A percentile compares a stretch with the other conserved stretches of the same genome.
Conservation (phyloP, 495 filamentous ascomycete species). For the Extremus antarcticus region DNA sequence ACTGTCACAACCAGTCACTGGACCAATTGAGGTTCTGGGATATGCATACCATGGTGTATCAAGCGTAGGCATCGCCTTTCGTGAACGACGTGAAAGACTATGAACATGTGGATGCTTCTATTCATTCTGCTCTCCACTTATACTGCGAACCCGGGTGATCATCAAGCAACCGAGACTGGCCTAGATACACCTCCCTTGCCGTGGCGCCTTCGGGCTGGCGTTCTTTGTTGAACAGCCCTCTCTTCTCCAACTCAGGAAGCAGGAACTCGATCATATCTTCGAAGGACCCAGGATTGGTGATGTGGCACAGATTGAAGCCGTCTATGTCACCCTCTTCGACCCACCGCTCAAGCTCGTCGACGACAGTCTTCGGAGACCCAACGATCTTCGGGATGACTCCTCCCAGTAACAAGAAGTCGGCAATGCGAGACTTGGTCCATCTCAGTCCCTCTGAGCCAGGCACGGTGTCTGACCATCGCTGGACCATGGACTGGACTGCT, state of each 20-base stretch:
- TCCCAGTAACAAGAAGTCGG: constrained; percentile 30
- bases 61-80: too few relatives aligned
- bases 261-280: constrained; percentile 38
- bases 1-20: too few relatives aligned
- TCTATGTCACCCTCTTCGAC: constrained; percentile 37
- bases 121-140: background rate
- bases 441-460: constrained; percentile 27
- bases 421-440: constrained; percentile 7
- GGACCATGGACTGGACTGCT: constrained; percentile 48
- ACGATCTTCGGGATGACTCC: constrained; percentile 41
- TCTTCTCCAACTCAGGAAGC: constrained; percentile 45
- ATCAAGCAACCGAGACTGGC: background rate
- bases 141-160: background rate
- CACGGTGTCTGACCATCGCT: background rate
- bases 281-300: background rate
- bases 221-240: constrained; percentile 36
- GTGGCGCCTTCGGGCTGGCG: background rate
- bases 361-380: constrained; percentile 37
- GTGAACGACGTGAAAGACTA: too few relatives aligned
- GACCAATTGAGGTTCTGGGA: too few relatives aligned
- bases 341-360: constrained; percentile 42
- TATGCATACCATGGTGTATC: too few relatives aligned
- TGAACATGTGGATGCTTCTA: too few relatives aligned
- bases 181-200: background rate
- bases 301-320: constrained; percentile 37